phyloP scores from a whole-genome alignment of 768 basidiomycete genomes.

The Russula sp. region DNA sequence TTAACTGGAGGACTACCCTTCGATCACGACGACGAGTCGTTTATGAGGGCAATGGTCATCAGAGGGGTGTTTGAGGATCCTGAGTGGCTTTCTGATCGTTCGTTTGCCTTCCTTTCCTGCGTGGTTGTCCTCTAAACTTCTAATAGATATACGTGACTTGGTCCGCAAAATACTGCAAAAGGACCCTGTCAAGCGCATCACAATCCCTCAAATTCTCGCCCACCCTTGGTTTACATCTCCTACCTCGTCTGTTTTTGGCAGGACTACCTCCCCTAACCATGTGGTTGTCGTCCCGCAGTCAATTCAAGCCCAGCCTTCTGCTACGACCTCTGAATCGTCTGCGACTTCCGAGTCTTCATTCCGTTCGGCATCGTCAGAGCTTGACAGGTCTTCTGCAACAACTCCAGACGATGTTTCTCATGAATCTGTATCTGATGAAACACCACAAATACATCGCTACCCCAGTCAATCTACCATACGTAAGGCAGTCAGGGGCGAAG shows the following conservation, averaged over 20 bases:
- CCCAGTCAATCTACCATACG: conserved; percentile 56
- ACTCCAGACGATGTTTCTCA: conserved; percentile 44
- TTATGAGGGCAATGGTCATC: conserved; percentile 69
- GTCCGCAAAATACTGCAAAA: conserved; percentile 69
- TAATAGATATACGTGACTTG: conserved; percentile 75
- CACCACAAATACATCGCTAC: conserved; percentile 38
- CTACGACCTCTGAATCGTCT: conserved; percentile 32
- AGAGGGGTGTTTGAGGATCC: conserved; percentile 87
- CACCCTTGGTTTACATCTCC: conserved; percentile 74
- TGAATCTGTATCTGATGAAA: conserved; percentile 21
- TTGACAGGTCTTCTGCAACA: conserved; percentile 41
- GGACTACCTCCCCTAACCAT: conserved; percentile 23
- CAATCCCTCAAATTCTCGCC: conserved; percentile 76
- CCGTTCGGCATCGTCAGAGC: conserved; percentile 23
- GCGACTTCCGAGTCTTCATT: conserved; percentile 43
- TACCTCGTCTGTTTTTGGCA: conserved; percentile 15
- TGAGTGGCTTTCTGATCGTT: conserved; percentile 84
- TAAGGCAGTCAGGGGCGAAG: conserved; percentile 27
- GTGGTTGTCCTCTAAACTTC: conserved; percentile 6
- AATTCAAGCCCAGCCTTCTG: conserved; percentile 27
- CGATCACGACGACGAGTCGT: conserved; percentile 38
- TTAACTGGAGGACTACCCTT: conserved; percentile 65
- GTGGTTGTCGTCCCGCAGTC: conserved; percentile 28
- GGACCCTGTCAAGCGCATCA: conserved; percentile 66
- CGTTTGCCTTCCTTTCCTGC: conserved; percentile 17